Percentiles rank a stretch among this genome's conserved stretches.
Conservation (phyloP, 345 rosid genomes). For the Schrenkiella parvula region DNA sequence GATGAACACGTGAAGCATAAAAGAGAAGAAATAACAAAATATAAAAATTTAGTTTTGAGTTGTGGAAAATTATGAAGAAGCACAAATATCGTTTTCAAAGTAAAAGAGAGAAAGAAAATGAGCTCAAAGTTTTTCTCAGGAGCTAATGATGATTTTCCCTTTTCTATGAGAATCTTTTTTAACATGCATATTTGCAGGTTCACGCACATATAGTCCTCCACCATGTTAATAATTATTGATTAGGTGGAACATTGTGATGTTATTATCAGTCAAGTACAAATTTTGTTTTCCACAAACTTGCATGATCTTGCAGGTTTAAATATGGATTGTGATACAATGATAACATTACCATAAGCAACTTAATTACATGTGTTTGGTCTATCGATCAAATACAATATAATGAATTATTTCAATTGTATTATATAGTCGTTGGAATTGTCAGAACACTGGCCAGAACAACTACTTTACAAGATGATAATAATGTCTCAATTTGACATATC, state of each 20-base stretch:
- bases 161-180: not conserved
- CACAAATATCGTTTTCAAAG: not conserved
- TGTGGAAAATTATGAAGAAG: not conserved
- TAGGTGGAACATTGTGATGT: not conserved
- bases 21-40: too few species aligned
- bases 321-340: not conserved
- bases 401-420: not conserved
- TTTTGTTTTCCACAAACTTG: not conserved
- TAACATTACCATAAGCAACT: not conserved
- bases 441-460: not conserved
- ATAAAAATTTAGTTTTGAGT: not conserved
- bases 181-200: conserved; percentile 12
- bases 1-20: too few species aligned
- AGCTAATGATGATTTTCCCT: not conserved
- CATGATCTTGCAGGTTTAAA: too few species aligned
- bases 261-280: not conserved
- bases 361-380: not conserved
- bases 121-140: conserved; percentile 2
- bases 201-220: not conserved
- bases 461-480: not conserved
- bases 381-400: not conserved
- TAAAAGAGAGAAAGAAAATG: not conserved
- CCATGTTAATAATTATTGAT: not conserved
- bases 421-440: not conserved
- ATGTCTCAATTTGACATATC: not conserved